These are phyloP conservation scores for Dillenia turbinata DNA, from an alignment of 164 flowering plant genomes.

Conservation along the genomic window DNA sequence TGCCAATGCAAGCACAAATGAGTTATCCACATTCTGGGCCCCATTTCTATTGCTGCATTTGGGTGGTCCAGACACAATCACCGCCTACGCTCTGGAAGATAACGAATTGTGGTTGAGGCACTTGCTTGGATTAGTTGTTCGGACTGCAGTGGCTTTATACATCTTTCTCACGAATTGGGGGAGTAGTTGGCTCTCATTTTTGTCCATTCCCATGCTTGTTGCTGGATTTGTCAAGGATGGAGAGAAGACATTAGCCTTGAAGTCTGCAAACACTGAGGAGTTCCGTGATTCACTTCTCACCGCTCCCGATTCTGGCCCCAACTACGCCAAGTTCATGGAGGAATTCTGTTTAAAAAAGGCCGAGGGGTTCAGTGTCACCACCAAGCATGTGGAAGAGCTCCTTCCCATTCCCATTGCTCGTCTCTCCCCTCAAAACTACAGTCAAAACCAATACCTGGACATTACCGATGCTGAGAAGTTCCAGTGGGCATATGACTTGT, in stretches of 20 bases:
- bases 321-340: slow-evolving; percentile 24
- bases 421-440: not conserved
- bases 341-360: slow-evolving; percentile 2
- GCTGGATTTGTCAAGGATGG: slow-evolving; percentile 23
- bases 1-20: not conserved
- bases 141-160: not conserved
- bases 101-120: slow-evolving; percentile 20
- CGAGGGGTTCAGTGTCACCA: slow-evolving; percentile 4
- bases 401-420: not conserved
- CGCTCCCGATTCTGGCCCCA: slow-evolving; percentile 25
- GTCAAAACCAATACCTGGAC: not conserved
- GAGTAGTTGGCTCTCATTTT: not conserved
- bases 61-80: slow-evolving; percentile 24
- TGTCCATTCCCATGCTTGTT: slow-evolving; percentile 11
- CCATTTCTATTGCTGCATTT: slow-evolving; percentile 19
- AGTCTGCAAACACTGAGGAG: slow-evolving; percentile 14
- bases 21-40: slow-evolving; percentile 16
- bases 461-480: not conserved
- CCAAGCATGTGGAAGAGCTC: not conserved
- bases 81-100: slow-evolving; percentile 20
- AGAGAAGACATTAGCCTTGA: slow-evolving; percentile 21
- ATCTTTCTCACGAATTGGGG: slow-evolving; percentile 7
- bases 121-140: slow-evolving; percentile 8
- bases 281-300: slow-evolving; percentile 14
- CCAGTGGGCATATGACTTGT: slow-evolving; percentile 8